Conservation (phyloP, 805 yeast species). For the Candida yuanshanica region DNA sequence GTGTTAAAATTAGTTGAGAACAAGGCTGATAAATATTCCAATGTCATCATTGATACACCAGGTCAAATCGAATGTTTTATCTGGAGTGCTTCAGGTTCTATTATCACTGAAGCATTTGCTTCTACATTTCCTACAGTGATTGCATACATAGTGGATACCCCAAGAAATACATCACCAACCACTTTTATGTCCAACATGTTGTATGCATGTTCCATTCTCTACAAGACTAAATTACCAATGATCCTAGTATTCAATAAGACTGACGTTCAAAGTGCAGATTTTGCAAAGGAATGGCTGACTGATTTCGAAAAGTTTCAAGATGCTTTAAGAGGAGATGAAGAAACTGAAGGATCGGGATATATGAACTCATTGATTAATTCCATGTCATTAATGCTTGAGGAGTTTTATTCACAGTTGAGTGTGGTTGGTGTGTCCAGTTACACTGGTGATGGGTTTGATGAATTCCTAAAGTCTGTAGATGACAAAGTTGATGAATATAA, state of each 20-base stretch:
- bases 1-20: slow-evolving; percentile 83
- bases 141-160: slow-evolving; percentile 95
- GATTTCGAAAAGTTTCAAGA: slow-evolving; percentile 90
- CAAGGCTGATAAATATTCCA: slow-evolving; percentile 46
- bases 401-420: slow-evolving; percentile 88
- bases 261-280: slow-evolving; percentile 77
- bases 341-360: slow-evolving; percentile 75
- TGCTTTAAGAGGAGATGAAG: slow-evolving; percentile 65
- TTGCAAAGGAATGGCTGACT: slow-evolving; percentile 95
- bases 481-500: slow-evolving; percentile 84
- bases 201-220: slow-evolving; percentile 93
- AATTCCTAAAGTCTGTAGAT: slow-evolving; percentile 79
- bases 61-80: slow-evolving; percentile 98
- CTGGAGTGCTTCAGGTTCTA: slow-evolving; percentile 97
- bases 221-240: slow-evolving; percentile 96
- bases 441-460: slow-evolving; percentile 93
- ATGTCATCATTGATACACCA: slow-evolving; percentile 92
- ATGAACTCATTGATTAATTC: slow-evolving; percentile 93
- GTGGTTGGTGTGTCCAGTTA: slow-evolving; percentile 89
- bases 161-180: slow-evolving; percentile 88
- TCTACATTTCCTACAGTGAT: slow-evolving; percentile 92
- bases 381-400: slow-evolving; percentile 93
- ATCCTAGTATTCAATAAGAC: slow-evolving; percentile 93
- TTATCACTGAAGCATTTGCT: slow-evolving; percentile 94
- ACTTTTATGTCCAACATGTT: slow-evolving; percentile 98